Conservation (phyloP, 768 basidiomycete genomes). For the Suillus lakei region DNA sequence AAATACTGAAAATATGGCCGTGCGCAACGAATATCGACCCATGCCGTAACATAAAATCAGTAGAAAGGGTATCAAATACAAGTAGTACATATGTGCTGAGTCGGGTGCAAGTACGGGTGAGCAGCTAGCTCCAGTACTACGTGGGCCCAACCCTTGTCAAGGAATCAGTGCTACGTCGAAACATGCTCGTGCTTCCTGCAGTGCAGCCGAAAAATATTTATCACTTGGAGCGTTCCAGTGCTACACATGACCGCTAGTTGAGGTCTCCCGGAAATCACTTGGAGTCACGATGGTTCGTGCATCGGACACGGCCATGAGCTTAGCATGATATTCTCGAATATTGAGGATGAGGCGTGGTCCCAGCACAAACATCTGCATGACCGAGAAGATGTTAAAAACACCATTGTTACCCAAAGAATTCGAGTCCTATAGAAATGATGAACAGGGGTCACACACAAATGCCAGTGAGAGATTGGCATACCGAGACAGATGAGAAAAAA, state of each 20-base stretch:
- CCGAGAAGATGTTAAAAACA: not conserved
- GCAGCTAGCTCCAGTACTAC: not conserved
- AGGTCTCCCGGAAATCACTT: not conserved
- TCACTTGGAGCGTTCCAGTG: not conserved
- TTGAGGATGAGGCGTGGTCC: conserved; percentile 3
- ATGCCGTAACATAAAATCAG: not conserved
- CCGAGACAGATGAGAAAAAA: not conserved
- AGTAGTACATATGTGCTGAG: not conserved
- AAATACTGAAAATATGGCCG: not conserved
- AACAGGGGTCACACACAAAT: not conserved
- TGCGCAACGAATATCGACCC: no score
- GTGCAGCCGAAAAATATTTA: no score
- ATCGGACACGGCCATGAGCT: not conserved
- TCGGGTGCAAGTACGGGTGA: not conserved
- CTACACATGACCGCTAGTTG: not conserved
- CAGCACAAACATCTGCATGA: conserved; percentile 1
- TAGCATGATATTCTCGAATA: not conserved
- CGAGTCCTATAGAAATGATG: not conserved
- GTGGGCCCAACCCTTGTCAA: not conserved
- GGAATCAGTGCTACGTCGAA: not conserved
- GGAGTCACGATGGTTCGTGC: not conserved
- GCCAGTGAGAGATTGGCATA: not conserved
- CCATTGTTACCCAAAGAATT: not conserved
- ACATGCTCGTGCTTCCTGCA: not conserved
- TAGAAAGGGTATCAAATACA: not conserved